Percentiles rank a stretch among this genome's conserved stretches.
These are phyloP conservation scores for Penicillium coffeae DNA, from an alignment of 495 filamentous ascomycete species.

Conservation along the genomic window DNA sequence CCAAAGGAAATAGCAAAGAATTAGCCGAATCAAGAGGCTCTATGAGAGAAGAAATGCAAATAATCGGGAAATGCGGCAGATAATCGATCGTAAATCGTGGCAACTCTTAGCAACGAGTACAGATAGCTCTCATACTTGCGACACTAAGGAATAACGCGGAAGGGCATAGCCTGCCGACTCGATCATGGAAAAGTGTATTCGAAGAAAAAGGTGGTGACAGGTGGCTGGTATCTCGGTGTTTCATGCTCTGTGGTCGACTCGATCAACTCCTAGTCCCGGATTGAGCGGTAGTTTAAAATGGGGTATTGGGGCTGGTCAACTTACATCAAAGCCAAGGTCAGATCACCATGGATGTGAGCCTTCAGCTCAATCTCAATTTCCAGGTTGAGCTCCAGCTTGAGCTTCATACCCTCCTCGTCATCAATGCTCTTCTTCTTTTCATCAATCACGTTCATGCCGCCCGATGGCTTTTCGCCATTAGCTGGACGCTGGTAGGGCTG, in stretches of 20 bases:
- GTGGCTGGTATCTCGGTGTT: not conserved
- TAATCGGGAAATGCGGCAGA: conserved; percentile 1
- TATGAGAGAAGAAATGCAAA: conserved; percentile 10
- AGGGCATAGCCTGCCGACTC: too few relatives aligned
- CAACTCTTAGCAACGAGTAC: not conserved
- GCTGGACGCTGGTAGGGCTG: conserved; percentile 36
- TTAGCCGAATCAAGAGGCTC: conserved; percentile 6
- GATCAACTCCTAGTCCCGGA: conserved; percentile 30
- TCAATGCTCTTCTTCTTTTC: conserved; percentile 27
- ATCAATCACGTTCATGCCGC: conserved; percentile 31
- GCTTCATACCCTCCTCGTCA: conserved; percentile 54
- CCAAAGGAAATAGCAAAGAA: not conserved
- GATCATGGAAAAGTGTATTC: conserved; percentile 1
- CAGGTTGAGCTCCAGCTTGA: conserved; percentile 80
- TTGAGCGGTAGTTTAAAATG: conserved; percentile 15
- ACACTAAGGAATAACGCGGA: too few relatives aligned
- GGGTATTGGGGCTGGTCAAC: conserved; percentile 34
- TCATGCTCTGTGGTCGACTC: conserved; percentile 31
- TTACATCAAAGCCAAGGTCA: conserved; percentile 82
- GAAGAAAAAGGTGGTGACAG: not conserved
- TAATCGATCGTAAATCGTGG: conserved; percentile 17
- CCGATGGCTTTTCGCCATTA: conserved; percentile 13
- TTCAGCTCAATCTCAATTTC: conserved; percentile 87
- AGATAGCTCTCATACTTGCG: not conserved
- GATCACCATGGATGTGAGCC: conserved; percentile 84